Base-by-base conservation (phyloP, 2,329 filamentous ascomycete genomes). In the Daldinia sp. region DNA sequence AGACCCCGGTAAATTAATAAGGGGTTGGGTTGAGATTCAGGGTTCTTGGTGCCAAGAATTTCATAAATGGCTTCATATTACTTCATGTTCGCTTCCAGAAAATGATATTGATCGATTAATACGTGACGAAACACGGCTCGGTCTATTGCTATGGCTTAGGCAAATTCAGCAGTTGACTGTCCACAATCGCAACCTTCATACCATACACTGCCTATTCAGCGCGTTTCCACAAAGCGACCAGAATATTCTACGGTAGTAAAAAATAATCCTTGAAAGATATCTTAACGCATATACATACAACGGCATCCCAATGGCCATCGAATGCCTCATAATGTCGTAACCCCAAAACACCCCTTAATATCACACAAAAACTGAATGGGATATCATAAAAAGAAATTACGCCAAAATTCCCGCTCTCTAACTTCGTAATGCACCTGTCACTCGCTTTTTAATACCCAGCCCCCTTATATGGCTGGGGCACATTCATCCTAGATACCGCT, bases 381-480 rank as follows among this genome's bases (percentile, higher is more conserved):
- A 45, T 45, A 45, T 45, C 39, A 45, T 48, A 48, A 32, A 32
- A 21, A 29, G 13, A 29, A 11, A 17, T 3, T 48, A 4, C n/a
- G 3, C 6, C 17, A 19, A 4, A 11, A 48, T 27, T 15, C 19
- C 43, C n/a, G 17, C 25, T 5, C 19, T 10, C n/a, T 50, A 13
- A 15, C 10, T 4, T 10, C 15, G 32, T 39, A 6, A 21, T 37
- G 15, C 43, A 39, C 9, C 30, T 53, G n/a, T n/a, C n/a, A n/a
- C 15, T 11, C 30, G n/a, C 15, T 21, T 2, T 8, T 34, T n/a
- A 37, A 19, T 17, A 21, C 10, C 10, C 4, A 15, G 30, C n/a
- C 10, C 48, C 39, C 3, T 50, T 39, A 25, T 67, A 61, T 0
- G 64, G 45, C 35, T 66, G 66, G 1, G 68, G 64, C 11, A 61